phyloP scores from a whole-genome alignment of 2,329 filamentous ascomycete species.

The Phyllosticta citrichinensis region DNA sequence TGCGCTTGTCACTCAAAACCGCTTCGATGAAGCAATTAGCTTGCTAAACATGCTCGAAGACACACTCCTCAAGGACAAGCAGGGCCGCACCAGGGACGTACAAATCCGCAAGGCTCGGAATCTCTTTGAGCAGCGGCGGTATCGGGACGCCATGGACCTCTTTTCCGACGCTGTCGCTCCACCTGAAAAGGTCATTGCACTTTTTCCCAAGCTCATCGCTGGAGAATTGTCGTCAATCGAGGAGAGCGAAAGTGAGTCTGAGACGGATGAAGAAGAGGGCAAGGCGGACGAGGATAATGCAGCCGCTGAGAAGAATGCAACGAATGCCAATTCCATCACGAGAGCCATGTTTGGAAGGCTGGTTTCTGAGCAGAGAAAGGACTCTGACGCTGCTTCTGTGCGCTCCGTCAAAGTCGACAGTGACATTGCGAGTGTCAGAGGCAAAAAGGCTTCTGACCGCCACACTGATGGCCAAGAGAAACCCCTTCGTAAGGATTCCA shows the following conservation, averaged over 20 bases:
- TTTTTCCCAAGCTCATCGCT: constrained; percentile 77
- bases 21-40: constrained; percentile 87
- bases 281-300: constrained; percentile 5
- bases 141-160: constrained; percentile 74
- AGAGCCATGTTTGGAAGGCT: constrained; percentile 39
- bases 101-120: constrained; percentile 86
- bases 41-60: constrained; percentile 85
- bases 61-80: constrained; percentile 75
- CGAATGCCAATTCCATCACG: constrained; percentile 15
- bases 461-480: constrained; percentile 35
- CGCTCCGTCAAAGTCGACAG: constrained; percentile 47
- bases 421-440: constrained; percentile 46
- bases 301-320: constrained; percentile 15
- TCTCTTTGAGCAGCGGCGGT: constrained; percentile 74
- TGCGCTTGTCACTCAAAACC: constrained; percentile 61
- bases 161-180: constrained; percentile 87
- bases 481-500: constrained; percentile 20
- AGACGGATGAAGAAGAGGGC: constrained; percentile 16
- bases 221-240: constrained; percentile 63
- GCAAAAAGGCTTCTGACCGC: constrained; percentile 34
- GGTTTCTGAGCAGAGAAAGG: constrained; percentile 36
- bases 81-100: constrained; percentile 67
- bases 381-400: constrained; percentile 47
- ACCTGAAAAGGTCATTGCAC: constrained; percentile 72
- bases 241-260: constrained; percentile 29